Evolutionary conservation across 179 eudicot genomes (phyloP).

Genomic region (Pouteria campechiana): DNA sequence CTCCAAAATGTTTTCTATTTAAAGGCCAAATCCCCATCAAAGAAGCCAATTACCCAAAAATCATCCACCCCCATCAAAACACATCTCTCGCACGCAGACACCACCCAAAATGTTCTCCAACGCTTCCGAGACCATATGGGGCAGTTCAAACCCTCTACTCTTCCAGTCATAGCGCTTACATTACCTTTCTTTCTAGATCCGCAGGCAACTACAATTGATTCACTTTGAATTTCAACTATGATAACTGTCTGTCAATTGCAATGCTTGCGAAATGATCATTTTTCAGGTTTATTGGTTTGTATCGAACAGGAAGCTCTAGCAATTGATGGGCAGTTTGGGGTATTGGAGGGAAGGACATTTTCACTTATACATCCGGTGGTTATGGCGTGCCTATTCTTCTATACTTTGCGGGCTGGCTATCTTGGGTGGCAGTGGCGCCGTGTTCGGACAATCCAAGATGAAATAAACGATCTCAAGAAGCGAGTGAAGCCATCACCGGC

Average conservation of each 20-base stretch:
- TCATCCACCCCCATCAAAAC: neutral
- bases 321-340: constrained; percentile 53
- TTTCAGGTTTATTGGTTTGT: neutral
- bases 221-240: neutral
- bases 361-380: constrained; percentile 69
- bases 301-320: constrained; percentile 58
- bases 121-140: constrained; percentile 4
- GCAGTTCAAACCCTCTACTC: constrained; percentile 26
- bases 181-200: constrained; percentile 49
- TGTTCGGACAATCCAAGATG: constrained; percentile 65
- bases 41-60: constrained; percentile 9
- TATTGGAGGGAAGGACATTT: constrained; percentile 54
- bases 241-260: neutral
- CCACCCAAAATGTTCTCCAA: constrained; percentile 8
- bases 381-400: constrained; percentile 60
- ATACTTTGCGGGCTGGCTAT: constrained; percentile 83
- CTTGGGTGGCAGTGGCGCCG: constrained; percentile 98
- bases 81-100: constrained; percentile 1
- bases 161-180: constrained; percentile 44
- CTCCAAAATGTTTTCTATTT: no score
- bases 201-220: constrained; percentile 18
- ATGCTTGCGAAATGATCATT: neutral
- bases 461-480: constrained; percentile 80
- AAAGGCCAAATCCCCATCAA: no score
- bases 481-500: constrained; percentile 76